Evolutionary conservation across 306 rosid species (phyloP).

Genomic region (Cyclanthera cordifolia): DNA sequence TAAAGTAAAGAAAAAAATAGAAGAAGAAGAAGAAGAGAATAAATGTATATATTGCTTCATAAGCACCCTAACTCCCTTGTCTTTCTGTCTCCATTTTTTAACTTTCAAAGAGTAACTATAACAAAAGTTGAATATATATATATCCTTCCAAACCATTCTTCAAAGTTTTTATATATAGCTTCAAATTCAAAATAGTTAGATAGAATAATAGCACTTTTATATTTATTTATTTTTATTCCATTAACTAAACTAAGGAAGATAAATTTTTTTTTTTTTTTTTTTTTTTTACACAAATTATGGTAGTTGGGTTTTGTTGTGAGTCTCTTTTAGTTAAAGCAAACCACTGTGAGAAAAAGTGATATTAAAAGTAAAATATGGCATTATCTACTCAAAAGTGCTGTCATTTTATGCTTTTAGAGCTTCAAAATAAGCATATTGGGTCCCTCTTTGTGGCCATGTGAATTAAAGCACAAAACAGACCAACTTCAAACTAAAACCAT

Average conservation of each 20-base stretch:
- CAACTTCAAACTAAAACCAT: not conserved
- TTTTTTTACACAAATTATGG: not conserved
- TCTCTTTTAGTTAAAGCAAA: conserved; percentile 64
- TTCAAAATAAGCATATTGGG: conserved; percentile 19
- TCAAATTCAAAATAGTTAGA: not conserved
- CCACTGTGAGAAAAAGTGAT: conserved; percentile 55
- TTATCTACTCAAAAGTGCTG: conserved; percentile 95
- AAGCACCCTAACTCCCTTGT: conserved; percentile 35
- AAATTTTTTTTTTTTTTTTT: not conserved
- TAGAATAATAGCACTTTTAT: not conserved
- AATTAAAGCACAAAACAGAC: not conserved
- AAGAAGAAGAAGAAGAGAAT: conserved; percentile 23
- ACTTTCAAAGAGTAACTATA: conserved; percentile 25
- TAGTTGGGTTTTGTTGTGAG: not conserved
- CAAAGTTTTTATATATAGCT: not conserved
- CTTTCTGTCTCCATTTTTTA: conserved; percentile 26
- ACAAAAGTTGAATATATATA: conserved; percentile 19
- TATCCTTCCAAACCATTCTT: not conserved
- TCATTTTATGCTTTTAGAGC: conserved; percentile 11
- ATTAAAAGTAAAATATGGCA: conserved; percentile 97
- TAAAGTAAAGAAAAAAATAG: too few relatives aligned
- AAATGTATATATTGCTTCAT: conserved; percentile 45
- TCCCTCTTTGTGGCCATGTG: conserved; percentile 15
- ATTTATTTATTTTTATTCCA: not conserved
- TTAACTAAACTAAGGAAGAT: not conserved